A percentile compares a stretch with the other conserved stretches of the same genome.
phyloP scores from a whole-genome alignment of 2,329 filamentous ascomycete genomes.

The Trichophyton equinum region DNA sequence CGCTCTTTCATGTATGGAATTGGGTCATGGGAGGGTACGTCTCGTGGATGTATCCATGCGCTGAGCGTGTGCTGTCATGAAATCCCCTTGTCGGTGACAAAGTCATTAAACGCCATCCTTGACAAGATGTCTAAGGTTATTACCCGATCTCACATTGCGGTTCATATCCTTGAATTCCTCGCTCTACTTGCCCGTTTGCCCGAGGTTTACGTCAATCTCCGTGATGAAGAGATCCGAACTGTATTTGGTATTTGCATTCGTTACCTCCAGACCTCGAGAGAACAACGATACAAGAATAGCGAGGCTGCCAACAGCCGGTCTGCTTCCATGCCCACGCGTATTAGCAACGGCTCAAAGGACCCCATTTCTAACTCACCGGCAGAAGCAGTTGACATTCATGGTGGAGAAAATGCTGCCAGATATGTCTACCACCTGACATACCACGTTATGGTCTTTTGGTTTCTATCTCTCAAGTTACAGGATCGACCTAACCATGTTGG shows the following conservation, averaged over 20 bases:
- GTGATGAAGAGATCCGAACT: conserved; percentile 81
- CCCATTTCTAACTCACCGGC: conserved; percentile 17
- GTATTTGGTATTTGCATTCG: conserved; percentile 93
- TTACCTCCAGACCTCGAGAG: conserved; percentile 78
- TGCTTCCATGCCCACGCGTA: conserved; percentile 26
- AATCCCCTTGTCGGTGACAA: conserved; percentile 73
- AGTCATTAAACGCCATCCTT: conserved; percentile 71
- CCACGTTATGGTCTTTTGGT: conserved; percentile 95
- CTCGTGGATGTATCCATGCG: conserved; percentile 87
- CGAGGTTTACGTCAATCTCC: conserved; percentile 74
- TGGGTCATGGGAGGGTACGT: conserved; percentile 69
- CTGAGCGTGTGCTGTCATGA: conserved; percentile 92
- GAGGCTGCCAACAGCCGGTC: conserved; percentile 24
- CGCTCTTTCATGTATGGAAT: conserved; percentile 77
- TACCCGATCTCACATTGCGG: conserved; percentile 78
- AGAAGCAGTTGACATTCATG: conserved; percentile 26
- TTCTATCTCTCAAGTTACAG: conserved; percentile 71
- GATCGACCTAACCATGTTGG: conserved; percentile 74
- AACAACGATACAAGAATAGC: conserved; percentile 33
- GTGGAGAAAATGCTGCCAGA: conserved; percentile 67
- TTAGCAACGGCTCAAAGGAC: conserved; percentile 35
- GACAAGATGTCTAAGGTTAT: conserved; percentile 94
- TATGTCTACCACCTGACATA: conserved; percentile 92
- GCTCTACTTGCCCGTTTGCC: conserved; percentile 74
- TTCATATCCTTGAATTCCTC: conserved; percentile 94